These are phyloP conservation scores for Hortiboletus rubellus DNA, from an alignment of 1,284 basidiomycete genomes.

Conservation along the genomic window DNA sequence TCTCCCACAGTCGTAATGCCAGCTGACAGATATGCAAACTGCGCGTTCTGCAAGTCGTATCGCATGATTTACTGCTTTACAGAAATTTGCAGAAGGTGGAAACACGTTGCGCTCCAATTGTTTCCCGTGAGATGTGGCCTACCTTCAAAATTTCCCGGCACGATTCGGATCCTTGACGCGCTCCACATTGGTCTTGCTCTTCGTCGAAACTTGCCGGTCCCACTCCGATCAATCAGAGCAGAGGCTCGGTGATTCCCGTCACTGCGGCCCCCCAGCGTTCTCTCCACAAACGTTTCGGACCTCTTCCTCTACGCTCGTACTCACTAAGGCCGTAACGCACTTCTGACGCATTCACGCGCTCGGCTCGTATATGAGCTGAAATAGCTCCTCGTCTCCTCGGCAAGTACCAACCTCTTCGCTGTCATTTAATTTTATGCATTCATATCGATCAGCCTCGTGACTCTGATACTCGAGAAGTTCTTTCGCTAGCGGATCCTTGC, in stretches of 20 bases:
- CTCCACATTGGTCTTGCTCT: background rate
- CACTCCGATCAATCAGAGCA: background rate
- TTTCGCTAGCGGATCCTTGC: background rate
- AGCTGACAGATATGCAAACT: constrained; percentile 28
- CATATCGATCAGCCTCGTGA: background rate
- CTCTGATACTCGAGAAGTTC: background rate
- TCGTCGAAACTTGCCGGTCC: background rate
- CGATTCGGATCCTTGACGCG: background rate
- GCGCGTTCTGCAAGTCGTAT: constrained; percentile 21
- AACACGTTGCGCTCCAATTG: background rate
- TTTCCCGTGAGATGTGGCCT: background rate
- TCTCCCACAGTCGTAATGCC: background rate
- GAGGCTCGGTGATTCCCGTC: background rate
- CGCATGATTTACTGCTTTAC: constrained; percentile 11
- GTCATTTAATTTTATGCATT: background rate
- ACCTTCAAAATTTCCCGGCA: background rate
- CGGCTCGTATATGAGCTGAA: background rate
- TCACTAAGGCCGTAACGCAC: background rate
- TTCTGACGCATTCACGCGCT: background rate
- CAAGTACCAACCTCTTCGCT: background rate
- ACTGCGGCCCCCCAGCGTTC: background rate
- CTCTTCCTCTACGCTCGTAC: too few species aligned
- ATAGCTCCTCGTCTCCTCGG: background rate
- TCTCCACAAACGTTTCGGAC: background rate
- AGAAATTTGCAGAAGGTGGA: background rate